Base-by-base conservation (phyloP, 2,329 filamentous ascomycete genomes). In the Phoma sp. region DNA sequence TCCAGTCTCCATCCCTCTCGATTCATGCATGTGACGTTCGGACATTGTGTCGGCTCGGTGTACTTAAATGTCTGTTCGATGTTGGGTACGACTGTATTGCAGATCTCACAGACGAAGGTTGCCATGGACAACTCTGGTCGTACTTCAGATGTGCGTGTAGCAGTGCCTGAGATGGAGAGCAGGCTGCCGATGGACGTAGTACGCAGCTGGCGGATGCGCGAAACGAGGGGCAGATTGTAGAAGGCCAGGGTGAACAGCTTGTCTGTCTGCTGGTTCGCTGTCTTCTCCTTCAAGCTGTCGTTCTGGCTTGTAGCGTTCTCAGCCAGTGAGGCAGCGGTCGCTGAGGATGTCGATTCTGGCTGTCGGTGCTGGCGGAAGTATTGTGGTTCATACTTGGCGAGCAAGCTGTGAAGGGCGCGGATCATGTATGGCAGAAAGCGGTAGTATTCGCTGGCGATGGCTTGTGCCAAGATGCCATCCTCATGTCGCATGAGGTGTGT, bases 21-120 rank as follows among this genome's bases (percentile, higher is more conserved):
- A 78, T 99, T 99, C 66, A 88, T 88, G 74, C 95, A 99, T 6
- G 84, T 90, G 21, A 81, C 74, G 71, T 98, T 98, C 9, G 95
- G 93, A 66, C 95, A 99, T 78, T 97, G 92, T 3, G 92, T 93
- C 0, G 95, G 95, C 73, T 99, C 95, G 0, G 93, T 97, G 76
- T 97, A 99, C 69, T 92, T 87, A 79, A 99, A 99, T 0, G 92
- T 96, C 78, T 99, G 95, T 76, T 99, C 95, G 23, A 99, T 88
- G 71, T 97, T 96, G 30, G 91, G 88, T 5, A 96, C 86, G 1
- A 93, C 87, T 3, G 87, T 88, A 61, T 91, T 89, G 78, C 95
- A 99, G 40, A 84, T 86, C 74, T 97, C 91, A 76, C 95, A 99
- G 50, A 88, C 86, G 68, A 99, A 99, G 0, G 95, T 97, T 5